Base-by-base conservation (phyloP, 805 yeast species). In the Citeromyces nyonsensis region DNA sequence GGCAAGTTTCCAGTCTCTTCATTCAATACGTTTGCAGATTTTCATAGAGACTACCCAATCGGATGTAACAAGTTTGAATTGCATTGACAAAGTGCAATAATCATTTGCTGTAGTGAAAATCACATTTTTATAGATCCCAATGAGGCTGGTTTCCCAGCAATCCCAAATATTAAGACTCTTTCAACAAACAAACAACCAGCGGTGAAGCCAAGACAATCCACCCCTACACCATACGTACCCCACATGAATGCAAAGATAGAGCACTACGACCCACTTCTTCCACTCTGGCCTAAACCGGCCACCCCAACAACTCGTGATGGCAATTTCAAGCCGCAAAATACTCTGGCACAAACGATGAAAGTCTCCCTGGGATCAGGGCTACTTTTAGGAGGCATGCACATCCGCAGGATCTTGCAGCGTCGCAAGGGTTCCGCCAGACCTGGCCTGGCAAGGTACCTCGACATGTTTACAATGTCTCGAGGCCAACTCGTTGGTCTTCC, bases 381-480 rank as follows among this genome's bases (percentile, higher is more conserved):
- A 9, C 43, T 56, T 30, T 37, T 54, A 12, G 54, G 52, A 13
- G 61, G 57, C 35, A 51, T 49, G 52, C 58, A 56, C 28, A 36
- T 54, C 14, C 49, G 61, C 45, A 45, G 59, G 36, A 31, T 50
- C 33, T 31, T 54, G 24, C 59, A 56, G 38, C 48, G 47, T 29
- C 42, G 57, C 37, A 54, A 48, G 38, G 59, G 58, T 7, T 42
- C 57, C 8, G 53, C 57, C 2, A 50, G 59, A 47, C 59, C 61
- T 7, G 56, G 61, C 35, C 44, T 44, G 30, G 52, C 51, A n/a
- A 39, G 49, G 28, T 54, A 53, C 35, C 39, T 54, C 25, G 36
- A 45, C 7, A 32, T 54, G 30, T 52, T 54, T 34, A 51, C 51
- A 34, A 36, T 54, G 18, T 33, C 38, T 4, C 45, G 41, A 32